Conservation (phyloP, 2,329 filamentous ascomycete species). For the Cercospora sesami region DNA sequence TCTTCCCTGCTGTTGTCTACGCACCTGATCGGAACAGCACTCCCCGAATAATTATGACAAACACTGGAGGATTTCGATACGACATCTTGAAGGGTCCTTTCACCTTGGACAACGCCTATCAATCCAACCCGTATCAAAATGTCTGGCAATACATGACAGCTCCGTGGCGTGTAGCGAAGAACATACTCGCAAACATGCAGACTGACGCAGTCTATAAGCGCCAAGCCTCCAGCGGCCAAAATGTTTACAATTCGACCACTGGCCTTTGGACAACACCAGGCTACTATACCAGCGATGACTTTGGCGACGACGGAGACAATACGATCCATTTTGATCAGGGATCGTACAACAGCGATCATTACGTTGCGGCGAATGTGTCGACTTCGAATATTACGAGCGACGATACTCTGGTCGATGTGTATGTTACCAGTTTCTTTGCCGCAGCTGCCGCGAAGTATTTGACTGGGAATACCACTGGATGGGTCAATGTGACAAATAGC, state of each 20-base stretch:
- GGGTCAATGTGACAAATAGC: slow-evolving; percentile 27
- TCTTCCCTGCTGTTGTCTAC: slow-evolving; percentile 50
- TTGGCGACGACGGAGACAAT: slow-evolving; percentile 58
- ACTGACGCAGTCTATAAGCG: slow-evolving; percentile 30
- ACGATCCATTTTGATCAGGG: slow-evolving; percentile 47
- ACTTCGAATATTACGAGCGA: slow-evolving; percentile 25
- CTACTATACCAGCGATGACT: slow-evolving; percentile 59
- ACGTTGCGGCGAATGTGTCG: slow-evolving; percentile 26
- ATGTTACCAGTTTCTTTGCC: slow-evolving; percentile 26
- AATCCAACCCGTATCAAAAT: slow-evolving; percentile 58
- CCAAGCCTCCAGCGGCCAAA: slow-evolving; percentile 13
- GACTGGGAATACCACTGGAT: slow-evolving; percentile 22
- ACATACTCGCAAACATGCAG: slow-evolving; percentile 30
- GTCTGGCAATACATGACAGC: slow-evolving; percentile 54
- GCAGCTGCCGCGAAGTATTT: slow-evolving; percentile 24
- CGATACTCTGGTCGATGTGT: slow-evolving; percentile 26
- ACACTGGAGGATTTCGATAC: slow-evolving; percentile 62
- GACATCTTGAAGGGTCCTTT: slow-evolving; percentile 65
- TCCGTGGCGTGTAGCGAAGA: slow-evolving; percentile 26
- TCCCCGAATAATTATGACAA: slow-evolving; percentile 59
- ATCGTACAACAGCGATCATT: slow-evolving; percentile 20
- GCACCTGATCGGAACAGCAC: slow-evolving; percentile 50
- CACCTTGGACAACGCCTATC: slow-evolving; percentile 56
- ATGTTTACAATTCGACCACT: slow-evolving; percentile 20
- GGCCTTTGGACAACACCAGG: slow-evolving; percentile 44